phyloP scores from a whole-genome alignment of 768 basidiomycete species.

The Lyophyllum shimeji region DNA sequence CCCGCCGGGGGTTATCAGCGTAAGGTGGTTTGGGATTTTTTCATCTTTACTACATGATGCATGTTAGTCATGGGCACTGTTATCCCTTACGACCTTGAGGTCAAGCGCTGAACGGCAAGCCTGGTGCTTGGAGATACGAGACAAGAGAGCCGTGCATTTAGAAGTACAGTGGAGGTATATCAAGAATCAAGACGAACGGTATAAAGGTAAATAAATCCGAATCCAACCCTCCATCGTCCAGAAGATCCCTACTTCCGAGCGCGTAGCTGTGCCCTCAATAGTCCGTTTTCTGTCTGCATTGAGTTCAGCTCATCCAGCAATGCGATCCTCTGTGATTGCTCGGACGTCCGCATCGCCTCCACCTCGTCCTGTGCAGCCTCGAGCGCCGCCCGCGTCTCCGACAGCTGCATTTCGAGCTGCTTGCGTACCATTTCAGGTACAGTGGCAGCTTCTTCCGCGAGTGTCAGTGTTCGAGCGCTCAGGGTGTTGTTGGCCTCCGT shows the following conservation, averaged over 20 bases:
- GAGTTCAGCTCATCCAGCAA: slow-evolving; percentile 87
- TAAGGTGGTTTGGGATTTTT: slow-evolving; percentile 3
- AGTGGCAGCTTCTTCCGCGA: slow-evolving; percentile 68
- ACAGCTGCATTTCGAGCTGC: slow-evolving; percentile 65
- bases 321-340: slow-evolving; percentile 80
- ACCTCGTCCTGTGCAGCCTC: slow-evolving; percentile 68
- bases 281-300: slow-evolving; percentile 77
- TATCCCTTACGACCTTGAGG: too few relatives aligned
- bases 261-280: slow-evolving; percentile 68
- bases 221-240: not conserved
- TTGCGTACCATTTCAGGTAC: slow-evolving; percentile 57
- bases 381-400: slow-evolving; percentile 59
- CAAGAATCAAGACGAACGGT: not conserved
- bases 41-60: too few relatives aligned
- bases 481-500: slow-evolving; percentile 78
- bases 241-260: slow-evolving; percentile 41
- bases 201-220: not conserved
- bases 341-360: slow-evolving; percentile 62
- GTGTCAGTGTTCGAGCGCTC: slow-evolving; percentile 65
- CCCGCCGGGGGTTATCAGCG: slow-evolving; percentile 66
- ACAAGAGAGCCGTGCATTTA: not conserved
- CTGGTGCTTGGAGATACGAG: too few relatives aligned
- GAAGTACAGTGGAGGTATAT: slow-evolving; percentile 12
- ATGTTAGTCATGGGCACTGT: too few relatives aligned
- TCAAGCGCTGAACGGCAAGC: too few relatives aligned